Conservation (phyloP, 495 filamentous ascomycete species). For the Aspergillus cavernicola region DNA sequence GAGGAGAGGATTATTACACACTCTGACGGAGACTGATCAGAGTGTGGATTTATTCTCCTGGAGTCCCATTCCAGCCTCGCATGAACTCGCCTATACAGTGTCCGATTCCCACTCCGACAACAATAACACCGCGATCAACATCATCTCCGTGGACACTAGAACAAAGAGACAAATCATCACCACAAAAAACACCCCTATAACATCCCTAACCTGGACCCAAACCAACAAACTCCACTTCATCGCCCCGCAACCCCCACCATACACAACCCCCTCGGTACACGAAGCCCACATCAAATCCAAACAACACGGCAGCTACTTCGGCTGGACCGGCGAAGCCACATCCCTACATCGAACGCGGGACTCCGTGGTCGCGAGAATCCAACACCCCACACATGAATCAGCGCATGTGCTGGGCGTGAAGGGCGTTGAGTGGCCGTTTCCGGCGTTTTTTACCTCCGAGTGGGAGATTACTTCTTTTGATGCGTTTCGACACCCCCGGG, state of each 20-base stretch:
- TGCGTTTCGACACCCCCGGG: not conserved
- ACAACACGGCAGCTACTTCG: slow-evolving; percentile 7
- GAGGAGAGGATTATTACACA: not conserved
- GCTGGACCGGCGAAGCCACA: not conserved
- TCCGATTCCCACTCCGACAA: not conserved
- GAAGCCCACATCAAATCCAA: not conserved
- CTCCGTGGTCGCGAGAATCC: not conserved
- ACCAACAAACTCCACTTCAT: slow-evolving; percentile 4
- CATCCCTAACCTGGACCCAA: not conserved
- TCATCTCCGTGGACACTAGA: no score
- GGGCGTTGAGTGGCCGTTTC: not conserved
- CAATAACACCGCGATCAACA: not conserved
- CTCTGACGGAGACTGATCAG: not conserved
- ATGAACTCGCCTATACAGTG: not conserved
- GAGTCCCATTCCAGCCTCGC: not conserved
- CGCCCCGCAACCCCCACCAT: not conserved
- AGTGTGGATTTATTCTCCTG: slow-evolving; percentile 1
- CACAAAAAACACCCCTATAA: not conserved
- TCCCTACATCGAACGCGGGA: not conserved
- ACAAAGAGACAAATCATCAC: no score
- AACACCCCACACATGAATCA: not conserved
- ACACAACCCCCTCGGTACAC: not conserved
- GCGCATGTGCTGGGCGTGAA: not conserved
- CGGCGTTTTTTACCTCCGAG: not conserved
- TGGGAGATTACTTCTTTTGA: slow-evolving; percentile 6